Conservation (phyloP, 1,284 basidiomycete genomes). For the Ganoderma sinense region DNA sequence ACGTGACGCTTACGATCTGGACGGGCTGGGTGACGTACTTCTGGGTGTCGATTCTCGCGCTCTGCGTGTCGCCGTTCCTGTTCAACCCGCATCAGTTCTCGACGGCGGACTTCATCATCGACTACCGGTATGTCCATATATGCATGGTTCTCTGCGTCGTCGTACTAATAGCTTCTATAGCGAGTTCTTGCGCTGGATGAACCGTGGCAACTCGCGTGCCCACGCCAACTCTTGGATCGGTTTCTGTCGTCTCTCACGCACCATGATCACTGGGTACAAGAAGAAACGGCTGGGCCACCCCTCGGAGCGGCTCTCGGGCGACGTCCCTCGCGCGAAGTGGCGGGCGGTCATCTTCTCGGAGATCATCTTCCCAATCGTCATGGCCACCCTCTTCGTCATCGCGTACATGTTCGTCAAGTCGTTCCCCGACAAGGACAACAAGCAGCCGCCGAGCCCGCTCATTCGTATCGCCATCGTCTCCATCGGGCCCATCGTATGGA, state of each 20-base stretch:
- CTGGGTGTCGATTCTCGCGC: conserved; percentile 89
- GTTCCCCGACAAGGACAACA: conserved; percentile 77
- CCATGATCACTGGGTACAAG: conserved; percentile 98
- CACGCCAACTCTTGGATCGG: conserved; percentile 98
- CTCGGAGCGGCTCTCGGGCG: conserved; percentile 92
- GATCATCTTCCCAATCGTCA: conserved; percentile 83
- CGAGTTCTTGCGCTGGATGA: conserved; percentile 98
- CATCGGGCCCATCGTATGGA: conserved; percentile 95
- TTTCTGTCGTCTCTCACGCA: conserved; percentile 93
- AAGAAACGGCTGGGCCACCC: conserved; percentile 94
- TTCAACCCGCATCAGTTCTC: conserved; percentile 99
- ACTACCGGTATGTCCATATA: conserved; percentile 75
- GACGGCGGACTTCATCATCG: conserved; percentile 93
- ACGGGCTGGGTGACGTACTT: conserved; percentile 94
- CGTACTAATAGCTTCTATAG: conserved; percentile 46
- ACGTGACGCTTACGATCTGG: conserved; percentile 90
- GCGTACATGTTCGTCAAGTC: conserved; percentile 92
- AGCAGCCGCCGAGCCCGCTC: conserved; percentile 75
- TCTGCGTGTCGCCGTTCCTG: conserved; percentile 92
- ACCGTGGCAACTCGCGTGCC: conserved; percentile 93
- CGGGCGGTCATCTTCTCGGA: conserved; percentile 89
- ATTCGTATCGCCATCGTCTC: conserved; percentile 94
- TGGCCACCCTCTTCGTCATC: conserved; percentile 87
- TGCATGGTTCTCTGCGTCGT: neutral
- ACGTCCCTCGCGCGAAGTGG: conserved; percentile 92